Conservation (phyloP, 352 stramenopile genomes). For the Phytophthora ramorum region DNA sequence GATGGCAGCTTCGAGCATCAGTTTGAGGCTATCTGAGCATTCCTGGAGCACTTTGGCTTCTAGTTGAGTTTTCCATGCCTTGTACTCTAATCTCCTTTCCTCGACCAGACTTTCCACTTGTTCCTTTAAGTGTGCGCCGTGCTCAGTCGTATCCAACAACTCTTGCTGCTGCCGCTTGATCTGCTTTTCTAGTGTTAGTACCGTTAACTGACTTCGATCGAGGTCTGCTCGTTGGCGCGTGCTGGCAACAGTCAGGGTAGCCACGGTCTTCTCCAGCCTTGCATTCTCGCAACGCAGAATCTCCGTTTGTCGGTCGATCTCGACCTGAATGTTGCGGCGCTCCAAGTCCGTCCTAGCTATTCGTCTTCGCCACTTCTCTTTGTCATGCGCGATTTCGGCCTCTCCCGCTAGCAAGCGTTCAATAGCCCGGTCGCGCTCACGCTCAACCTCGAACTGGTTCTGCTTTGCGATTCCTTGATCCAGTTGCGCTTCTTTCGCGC, state of each 20-base stretch:
- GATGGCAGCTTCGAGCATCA: constrained; percentile 40
- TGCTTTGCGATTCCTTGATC: constrained; percentile 60
- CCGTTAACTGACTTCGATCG: constrained; percentile 22
- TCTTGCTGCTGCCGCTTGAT: constrained; percentile 34
- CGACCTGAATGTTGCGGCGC: constrained; percentile 65
- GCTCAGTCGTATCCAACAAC: constrained; percentile 12
- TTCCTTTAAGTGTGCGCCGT: constrained; percentile 32
- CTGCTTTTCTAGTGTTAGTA: constrained; percentile 40
- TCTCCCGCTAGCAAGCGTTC: constrained; percentile 42
- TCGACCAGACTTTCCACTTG: constrained; percentile 46
- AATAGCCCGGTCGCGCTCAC: constrained; percentile 48
- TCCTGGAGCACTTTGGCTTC: constrained; percentile 43
- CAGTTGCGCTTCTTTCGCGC: constrained; percentile 49
- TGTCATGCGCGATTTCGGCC: constrained; percentile 44
- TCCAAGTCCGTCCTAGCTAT: constrained; percentile 54
- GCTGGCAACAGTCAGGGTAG: constrained; percentile 17
- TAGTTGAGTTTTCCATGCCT: constrained; percentile 35
- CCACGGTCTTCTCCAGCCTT: constrained; percentile 46
- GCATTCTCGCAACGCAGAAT: constrained; percentile 47
- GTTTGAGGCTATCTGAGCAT: constrained; percentile 34
- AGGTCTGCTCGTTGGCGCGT: constrained; percentile 40
- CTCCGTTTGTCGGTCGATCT: constrained; percentile 65
- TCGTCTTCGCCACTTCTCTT: constrained; percentile 51
- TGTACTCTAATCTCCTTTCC: constrained; percentile 44
- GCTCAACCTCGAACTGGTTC: constrained; percentile 49